Base-by-base conservation (phyloP, 768 basidiomycete species). In the Peribolospora baueri region DNA sequence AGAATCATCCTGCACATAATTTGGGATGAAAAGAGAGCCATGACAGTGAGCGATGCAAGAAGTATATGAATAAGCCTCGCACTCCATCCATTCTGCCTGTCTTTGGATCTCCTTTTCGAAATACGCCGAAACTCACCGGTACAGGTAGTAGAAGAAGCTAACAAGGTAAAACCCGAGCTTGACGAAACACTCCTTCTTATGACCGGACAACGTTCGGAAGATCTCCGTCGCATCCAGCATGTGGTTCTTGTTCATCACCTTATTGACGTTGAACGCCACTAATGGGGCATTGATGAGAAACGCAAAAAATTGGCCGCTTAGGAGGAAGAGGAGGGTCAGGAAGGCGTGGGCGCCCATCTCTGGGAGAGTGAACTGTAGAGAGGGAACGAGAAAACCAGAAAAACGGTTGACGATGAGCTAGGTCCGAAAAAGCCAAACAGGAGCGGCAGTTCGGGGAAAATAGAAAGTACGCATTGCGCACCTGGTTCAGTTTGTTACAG, bases 221-320 rank as follows among this genome's bases (percentile, higher is more conserved):
- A 97, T 98, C 71, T 98, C 93, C 36, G 91, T 97, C 54, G 93
- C 93, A 66, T 98, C 93, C 66, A 93, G 97, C 86, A 95, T 91
- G 70, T 97, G 90, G 64, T 81, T 81, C 66, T 86, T 85, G 67
- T 79, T 80, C 61, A 81, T 76, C 66, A 95, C 87, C 90, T 97
- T 98, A 73, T 95, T 88, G 61, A 80, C 80, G 61, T 97, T 95
- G 67, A 75, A 97, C 51, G 76, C 75, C 48, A 98, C 74, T 52
- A 97, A 73, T 2, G 93, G 93, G 7, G 68, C 75, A 64, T 98
- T 97, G 61, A 97, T 71, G 51, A 88, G 62, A 71, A 97, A 83
- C 5, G 91, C 85, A 53, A 79, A 74, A 84, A 87, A 91, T 79
- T 98, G 91, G 39, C 90, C 90, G 53, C 79, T 81, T 42, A 95